Evolutionary conservation across 2,329 filamentous ascomycete species (phyloP), one percentile per base, ranked within the genome.

Genomic region (Coniochaeta sp.): DNA sequence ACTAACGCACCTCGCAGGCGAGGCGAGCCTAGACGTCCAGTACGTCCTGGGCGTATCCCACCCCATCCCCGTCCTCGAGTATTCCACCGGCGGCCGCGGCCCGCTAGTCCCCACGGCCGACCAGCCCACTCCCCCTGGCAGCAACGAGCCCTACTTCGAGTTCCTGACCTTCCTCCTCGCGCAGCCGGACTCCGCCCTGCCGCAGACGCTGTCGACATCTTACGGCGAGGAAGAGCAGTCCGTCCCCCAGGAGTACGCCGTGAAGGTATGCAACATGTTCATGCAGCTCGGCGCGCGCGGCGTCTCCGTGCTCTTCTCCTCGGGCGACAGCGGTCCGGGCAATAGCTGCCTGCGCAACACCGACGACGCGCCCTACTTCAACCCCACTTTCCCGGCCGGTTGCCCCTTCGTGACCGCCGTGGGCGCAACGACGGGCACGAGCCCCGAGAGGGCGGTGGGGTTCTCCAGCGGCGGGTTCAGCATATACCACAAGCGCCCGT

Each of bases 181-280:
- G 2, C 73, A 85, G 1, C 65, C 67, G 1, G 74, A 76, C 50
- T 59, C 66, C 0, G 62, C 70, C 6, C 70, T 88, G 1, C 84
- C 85, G 0, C 76, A 81, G 46, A 78, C 83, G 14, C 77, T 88
- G 60, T 79, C 75, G 49, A 82, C 79, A 12, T 86, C 82, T 0
- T 88, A 88, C 62, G 83, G 82, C 47, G 83, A 87, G 54, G 76
- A 81, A 50, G 85, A 88, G 65, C 79, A 86, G 32, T 85, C 78
- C 1, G 59, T 88, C 0, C 84, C 85, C 0, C 60, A 69, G 2
- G 75, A 76, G 10, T 89, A 86, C 60, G 80, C 81, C 16, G 70
- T 71, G 47, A 74, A 76, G 49, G 81, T 85, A 12, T 88, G 85
- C 70, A 74, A 78, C 55, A 71, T 82, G 56, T 83, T 86, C 58